Conservation (phyloP, 2,329 filamentous ascomycete species). For the Sporothrix phasma region DNA sequence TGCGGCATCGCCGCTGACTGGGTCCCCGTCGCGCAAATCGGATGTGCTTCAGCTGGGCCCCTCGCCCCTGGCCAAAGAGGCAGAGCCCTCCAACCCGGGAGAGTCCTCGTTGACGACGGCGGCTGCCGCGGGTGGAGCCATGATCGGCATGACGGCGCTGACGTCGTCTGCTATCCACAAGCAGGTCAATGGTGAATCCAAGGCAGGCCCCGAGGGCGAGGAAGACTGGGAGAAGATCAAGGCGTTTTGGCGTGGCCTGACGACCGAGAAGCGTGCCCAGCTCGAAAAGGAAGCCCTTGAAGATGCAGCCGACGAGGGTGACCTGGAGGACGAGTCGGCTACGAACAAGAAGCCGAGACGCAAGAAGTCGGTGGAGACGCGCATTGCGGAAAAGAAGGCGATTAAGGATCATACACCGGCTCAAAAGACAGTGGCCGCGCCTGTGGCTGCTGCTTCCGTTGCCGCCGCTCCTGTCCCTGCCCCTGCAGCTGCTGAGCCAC, state of each 20-base stretch:
- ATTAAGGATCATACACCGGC: slow-evolving; percentile 25
- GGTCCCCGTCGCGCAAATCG: background rate
- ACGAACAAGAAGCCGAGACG: slow-evolving; percentile 29
- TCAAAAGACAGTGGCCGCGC: background rate
- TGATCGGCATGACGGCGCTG: background rate
- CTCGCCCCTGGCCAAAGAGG: background rate
- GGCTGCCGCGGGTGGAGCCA: background rate
- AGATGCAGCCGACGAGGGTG: slow-evolving; percentile 40
- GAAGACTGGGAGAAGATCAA: slow-evolving; percentile 60
- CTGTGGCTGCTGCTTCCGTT: background rate
- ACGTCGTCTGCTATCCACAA: background rate
- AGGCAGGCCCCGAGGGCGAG: slow-evolving; percentile 4
- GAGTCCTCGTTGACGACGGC: background rate
- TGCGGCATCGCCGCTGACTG: background rate
- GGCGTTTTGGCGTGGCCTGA: slow-evolving; percentile 59
- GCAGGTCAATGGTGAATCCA: background rate
- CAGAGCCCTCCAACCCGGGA: background rate
- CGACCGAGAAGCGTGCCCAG: slow-evolving; percentile 50
- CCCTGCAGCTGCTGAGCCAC: background rate
- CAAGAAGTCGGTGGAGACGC: slow-evolving; percentile 34
- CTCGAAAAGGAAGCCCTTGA: slow-evolving; percentile 49
- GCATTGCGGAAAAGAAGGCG: slow-evolving; percentile 30
- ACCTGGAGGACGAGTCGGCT: slow-evolving; percentile 30
- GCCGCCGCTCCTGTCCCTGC: no score
- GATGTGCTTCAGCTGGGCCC: background rate